phyloP scores from a whole-genome alignment of 1,139 yeast genomes.

The Williopsis jadinii region DNA sequence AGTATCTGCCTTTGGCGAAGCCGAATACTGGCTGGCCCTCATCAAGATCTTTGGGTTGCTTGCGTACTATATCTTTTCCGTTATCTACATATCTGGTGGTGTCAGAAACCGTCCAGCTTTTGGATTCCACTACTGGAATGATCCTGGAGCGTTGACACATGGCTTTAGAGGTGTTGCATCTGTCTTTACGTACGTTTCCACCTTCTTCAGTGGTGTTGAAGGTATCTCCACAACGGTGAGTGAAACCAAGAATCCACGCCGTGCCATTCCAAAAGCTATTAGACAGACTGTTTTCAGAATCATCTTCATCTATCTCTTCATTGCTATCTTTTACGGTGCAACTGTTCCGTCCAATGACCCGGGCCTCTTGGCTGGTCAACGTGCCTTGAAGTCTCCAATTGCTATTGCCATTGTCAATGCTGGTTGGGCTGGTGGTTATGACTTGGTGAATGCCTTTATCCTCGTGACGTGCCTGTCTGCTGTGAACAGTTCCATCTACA shows the following conservation, averaged over 20 bases:
- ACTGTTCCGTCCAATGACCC: slow-evolving; percentile 28
- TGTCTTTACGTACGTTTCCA: slow-evolving; percentile 36
- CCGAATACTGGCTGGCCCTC: slow-evolving; percentile 63
- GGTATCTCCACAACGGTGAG: slow-evolving; percentile 37
- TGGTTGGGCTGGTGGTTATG: slow-evolving; percentile 32
- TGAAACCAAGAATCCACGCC: slow-evolving; percentile 34
- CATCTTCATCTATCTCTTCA: slow-evolving; percentile 55
- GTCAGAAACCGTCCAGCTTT: slow-evolving; percentile 27
- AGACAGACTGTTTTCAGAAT: slow-evolving; percentile 32
- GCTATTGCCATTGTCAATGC: slow-evolving; percentile 56
- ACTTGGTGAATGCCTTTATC: slow-evolving; percentile 35
- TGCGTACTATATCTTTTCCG: slow-evolving; percentile 66
- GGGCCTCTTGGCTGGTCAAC: slow-evolving; percentile 22
- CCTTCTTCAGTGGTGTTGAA: slow-evolving; percentile 37
- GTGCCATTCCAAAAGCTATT: slow-evolving; percentile 35
- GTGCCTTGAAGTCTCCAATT: slow-evolving; percentile 60
- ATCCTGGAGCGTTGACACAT: slow-evolving; percentile 27
- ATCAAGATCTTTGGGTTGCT: slow-evolving; percentile 62
- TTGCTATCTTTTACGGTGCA: slow-evolving; percentile 22
- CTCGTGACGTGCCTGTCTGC: slow-evolving; percentile 51
- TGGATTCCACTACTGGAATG: slow-evolving; percentile 42
- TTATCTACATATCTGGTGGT: slow-evolving; percentile 44
- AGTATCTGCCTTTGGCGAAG: slow-evolving; percentile 57
- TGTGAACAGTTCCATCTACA: slow-evolving; percentile 54
- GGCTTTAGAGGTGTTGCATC: slow-evolving; percentile 39